Percentiles rank a stretch among this genome's conserved stretches.
phyloP scores from a whole-genome alignment of 148 eudicot species.

The Beta vulgaris region DNA sequence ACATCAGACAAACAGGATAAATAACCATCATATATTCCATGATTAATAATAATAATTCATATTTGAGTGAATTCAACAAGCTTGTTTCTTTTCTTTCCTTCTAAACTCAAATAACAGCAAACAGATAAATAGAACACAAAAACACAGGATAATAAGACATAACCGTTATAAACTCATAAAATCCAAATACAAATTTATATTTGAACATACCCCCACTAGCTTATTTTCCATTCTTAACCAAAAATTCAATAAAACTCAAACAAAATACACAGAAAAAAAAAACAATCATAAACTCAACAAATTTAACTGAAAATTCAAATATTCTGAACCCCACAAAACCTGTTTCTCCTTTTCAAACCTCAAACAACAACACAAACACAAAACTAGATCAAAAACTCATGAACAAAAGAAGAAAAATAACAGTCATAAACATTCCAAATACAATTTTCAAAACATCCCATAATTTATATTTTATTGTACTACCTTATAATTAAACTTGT shows the following conservation, averaged over 20 bases:
- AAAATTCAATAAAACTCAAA: neutral
- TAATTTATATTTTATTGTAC: neutral
- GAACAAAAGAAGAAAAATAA: neutral
- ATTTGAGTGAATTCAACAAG: neutral
- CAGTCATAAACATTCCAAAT: neutral
- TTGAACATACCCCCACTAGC: neutral
- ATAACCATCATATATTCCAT: slow-evolving; percentile 1
- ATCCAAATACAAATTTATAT: neutral
- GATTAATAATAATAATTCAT: neutral
- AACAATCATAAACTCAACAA: neutral
- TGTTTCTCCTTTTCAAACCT: neutral
- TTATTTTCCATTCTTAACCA: neutral
- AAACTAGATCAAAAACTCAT: neutral
- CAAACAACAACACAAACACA: neutral
- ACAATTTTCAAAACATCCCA: neutral
- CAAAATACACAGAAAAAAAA: neutral
- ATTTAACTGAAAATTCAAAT: neutral
- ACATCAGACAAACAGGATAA: neutral
- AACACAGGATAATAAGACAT: neutral
- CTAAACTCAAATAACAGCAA: neutral
- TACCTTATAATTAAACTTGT: slow-evolving; percentile 75
- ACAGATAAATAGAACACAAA: neutral
- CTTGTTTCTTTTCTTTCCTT: neutral
- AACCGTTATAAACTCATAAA: neutral
- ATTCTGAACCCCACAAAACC: slow-evolving; percentile 13